Percentiles rank a stretch among this genome's conserved stretches.
Evolutionary conservation across 208 protist genomes (phyloP).

Genomic region (Crithidia mellificae): DNA sequence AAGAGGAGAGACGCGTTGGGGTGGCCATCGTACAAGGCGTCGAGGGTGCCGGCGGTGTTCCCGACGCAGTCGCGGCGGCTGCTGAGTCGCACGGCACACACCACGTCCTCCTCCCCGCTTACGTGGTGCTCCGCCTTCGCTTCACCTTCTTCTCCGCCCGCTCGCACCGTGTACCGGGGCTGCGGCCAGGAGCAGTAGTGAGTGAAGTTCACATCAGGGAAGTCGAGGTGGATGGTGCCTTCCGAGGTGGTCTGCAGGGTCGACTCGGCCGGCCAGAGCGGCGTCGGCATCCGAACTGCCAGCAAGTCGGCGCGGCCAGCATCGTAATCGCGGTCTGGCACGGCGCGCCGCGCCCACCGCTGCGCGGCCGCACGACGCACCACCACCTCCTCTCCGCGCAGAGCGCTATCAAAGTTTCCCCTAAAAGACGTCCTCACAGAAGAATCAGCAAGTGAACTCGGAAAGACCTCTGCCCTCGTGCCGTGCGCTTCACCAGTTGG

Average conservation of each 20-base stretch:
- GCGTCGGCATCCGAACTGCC: constrained; percentile 30
- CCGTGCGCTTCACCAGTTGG: too few relatives aligned
- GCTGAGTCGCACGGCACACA: constrained; percentile 41
- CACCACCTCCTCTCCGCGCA: not conserved
- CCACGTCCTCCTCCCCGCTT: constrained; percentile 12
- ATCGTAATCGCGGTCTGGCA: constrained; percentile 24
- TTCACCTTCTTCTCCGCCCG: not conserved
- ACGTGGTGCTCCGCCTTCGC: not conserved
- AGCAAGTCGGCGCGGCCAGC: constrained; percentile 28
- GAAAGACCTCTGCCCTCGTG: too few relatives aligned
- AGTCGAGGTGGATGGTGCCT: constrained; percentile 27
- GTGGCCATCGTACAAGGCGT: constrained; percentile 36
- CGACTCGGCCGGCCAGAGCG: constrained; percentile 22
- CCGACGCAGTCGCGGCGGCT: constrained; percentile 48
- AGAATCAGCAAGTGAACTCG: too few relatives aligned
- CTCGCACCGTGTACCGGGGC: not conserved
- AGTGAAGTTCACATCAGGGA: constrained; percentile 29
- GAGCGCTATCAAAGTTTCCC: too few relatives aligned
- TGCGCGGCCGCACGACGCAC: constrained; percentile 10
- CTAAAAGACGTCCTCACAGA: too few relatives aligned
- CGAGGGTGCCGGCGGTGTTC: constrained; percentile 54
- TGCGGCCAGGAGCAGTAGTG: constrained; percentile 21
- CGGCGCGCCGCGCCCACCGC: constrained; percentile 23
- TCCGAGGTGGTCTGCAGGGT: constrained; percentile 24
- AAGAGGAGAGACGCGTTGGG: constrained; percentile 26